Conservation (phyloP, 2,329 filamentous ascomycete genomes). For the Thyridium curvatum region DNA sequence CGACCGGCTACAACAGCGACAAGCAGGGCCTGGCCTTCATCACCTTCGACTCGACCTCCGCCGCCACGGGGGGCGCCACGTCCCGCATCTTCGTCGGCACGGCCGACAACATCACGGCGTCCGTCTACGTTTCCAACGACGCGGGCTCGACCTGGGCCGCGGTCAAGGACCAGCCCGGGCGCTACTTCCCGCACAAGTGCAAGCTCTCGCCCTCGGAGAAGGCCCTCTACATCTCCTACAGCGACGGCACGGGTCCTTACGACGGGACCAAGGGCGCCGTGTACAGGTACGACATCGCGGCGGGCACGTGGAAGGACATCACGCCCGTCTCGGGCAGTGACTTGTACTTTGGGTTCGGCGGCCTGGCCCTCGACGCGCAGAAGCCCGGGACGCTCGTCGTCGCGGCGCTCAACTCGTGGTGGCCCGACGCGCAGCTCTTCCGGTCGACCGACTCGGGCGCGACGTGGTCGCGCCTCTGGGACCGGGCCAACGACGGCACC, state of each 20-base stretch:
- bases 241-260: slow-evolving; percentile 49
- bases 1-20: slow-evolving; percentile 37
- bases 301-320: slow-evolving; percentile 46
- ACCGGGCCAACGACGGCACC: slow-evolving; percentile 39
- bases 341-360: slow-evolving; percentile 49
- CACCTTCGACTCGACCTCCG: slow-evolving; percentile 48
- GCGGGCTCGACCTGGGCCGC: slow-evolving; percentile 46
- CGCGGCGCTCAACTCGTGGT: slow-evolving; percentile 52
- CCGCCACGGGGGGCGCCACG: slow-evolving; percentile 29
- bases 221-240: slow-evolving; percentile 47
- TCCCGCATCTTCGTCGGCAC: slow-evolving; percentile 51
- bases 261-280: slow-evolving; percentile 48
- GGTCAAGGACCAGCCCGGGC: slow-evolving; percentile 41
- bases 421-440: slow-evolving; percentile 50
- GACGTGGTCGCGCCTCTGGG: slow-evolving; percentile 49
- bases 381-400: slow-evolving; percentile 51
- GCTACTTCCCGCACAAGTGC: slow-evolving; percentile 48
- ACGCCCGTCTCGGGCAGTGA: slow-evolving; percentile 42
- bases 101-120: slow-evolving; percentile 44
- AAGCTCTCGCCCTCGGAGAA: slow-evolving; percentile 44
- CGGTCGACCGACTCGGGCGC: slow-evolving; percentile 47
- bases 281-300: slow-evolving; percentile 45
- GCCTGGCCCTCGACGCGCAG: slow-evolving; percentile 45
- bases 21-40: slow-evolving; percentile 43
- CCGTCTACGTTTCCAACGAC: slow-evolving; percentile 47